phyloP scores from a whole-genome alignment of 1,284 basidiomycete species.

The Sporisorium graminicola region DNA sequence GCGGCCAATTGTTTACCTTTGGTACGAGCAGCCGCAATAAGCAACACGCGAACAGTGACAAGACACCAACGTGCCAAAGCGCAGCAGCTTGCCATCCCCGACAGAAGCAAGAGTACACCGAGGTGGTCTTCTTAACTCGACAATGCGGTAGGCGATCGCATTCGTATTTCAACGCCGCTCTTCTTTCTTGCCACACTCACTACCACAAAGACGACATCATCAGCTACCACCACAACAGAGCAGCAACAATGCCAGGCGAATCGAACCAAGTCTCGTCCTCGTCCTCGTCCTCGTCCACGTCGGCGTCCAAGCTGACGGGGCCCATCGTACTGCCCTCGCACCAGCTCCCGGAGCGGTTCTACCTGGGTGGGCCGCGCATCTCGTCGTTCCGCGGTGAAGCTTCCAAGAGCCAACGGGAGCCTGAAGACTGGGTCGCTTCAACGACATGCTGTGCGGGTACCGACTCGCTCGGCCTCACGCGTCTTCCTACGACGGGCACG shows the following conservation, averaged over 20 bases:
- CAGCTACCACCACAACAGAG: background rate
- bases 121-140: background rate
- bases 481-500: constrained; percentile 20
- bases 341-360: constrained; percentile 42
- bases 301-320: constrained; percentile 11
- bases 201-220: background rate
- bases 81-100: background rate
- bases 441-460: constrained; percentile 41
- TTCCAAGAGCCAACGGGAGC: constrained; percentile 20
- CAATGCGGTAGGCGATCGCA: background rate
- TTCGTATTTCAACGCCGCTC: background rate
- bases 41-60: no score
- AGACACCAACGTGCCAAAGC: background rate
- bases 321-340: constrained; percentile 34
- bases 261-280: background rate
- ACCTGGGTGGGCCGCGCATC: constrained; percentile 36
- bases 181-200: background rate
- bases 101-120: background rate
- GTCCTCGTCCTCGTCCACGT: background rate
- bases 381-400: constrained; percentile 29
- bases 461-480: constrained; percentile 37
- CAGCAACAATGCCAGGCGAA: constrained; percentile 15
- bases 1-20: no score
- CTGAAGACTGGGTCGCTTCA: constrained; percentile 42
- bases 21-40: no score